These are phyloP conservation scores for Ballota nigra DNA, from an alignment of 257 asterid genomes.

Conservation along the genomic window DNA sequence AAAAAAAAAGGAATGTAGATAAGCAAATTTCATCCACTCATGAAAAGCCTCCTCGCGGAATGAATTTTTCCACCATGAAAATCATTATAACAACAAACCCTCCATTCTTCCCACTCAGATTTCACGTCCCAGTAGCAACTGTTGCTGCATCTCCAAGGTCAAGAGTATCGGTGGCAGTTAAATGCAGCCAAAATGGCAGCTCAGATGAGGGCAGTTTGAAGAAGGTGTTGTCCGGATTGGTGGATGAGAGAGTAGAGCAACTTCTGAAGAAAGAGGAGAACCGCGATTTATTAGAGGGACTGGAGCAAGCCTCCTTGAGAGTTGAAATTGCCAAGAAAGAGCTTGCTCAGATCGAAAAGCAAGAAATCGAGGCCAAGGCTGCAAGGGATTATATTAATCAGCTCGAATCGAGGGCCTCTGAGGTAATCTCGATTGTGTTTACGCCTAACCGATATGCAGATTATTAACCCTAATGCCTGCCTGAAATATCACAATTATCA, in stretches of 20 bases:
- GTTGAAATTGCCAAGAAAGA: slow-evolving; percentile 75
- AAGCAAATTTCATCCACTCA: background rate
- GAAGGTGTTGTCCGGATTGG: slow-evolving; percentile 60
- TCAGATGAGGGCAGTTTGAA: slow-evolving; percentile 41
- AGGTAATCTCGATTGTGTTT: slow-evolving; percentile 42
- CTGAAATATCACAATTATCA: background rate
- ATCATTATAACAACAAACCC: slow-evolving; percentile 32
- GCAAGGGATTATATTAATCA: slow-evolving; percentile 54
- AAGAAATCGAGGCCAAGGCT: slow-evolving; percentile 67
- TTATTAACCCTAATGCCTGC: background rate
- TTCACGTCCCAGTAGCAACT: slow-evolving; percentile 14
- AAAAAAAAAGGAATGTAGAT: background rate
- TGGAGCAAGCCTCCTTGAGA: slow-evolving; percentile 75
- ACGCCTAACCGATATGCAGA: background rate
- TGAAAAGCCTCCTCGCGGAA: background rate
- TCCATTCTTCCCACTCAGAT: slow-evolving; percentile 26
- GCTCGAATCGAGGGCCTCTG: slow-evolving; percentile 74
- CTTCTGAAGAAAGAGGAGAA: slow-evolving; percentile 80
- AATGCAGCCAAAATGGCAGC: slow-evolving; percentile 50
- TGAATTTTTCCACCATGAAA: slow-evolving; percentile 27
- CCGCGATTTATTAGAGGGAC: slow-evolving; percentile 61
- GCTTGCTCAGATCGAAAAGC: slow-evolving; percentile 73
- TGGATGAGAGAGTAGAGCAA: slow-evolving; percentile 69
- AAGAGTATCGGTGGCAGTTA: slow-evolving; percentile 25
- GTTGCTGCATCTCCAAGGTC: slow-evolving; percentile 19